Evolutionary conservation across 2,329 filamentous ascomycete species (phyloP), one percentile per base, ranked within the genome.

Genomic region (Xylariaceae sp.): DNA sequence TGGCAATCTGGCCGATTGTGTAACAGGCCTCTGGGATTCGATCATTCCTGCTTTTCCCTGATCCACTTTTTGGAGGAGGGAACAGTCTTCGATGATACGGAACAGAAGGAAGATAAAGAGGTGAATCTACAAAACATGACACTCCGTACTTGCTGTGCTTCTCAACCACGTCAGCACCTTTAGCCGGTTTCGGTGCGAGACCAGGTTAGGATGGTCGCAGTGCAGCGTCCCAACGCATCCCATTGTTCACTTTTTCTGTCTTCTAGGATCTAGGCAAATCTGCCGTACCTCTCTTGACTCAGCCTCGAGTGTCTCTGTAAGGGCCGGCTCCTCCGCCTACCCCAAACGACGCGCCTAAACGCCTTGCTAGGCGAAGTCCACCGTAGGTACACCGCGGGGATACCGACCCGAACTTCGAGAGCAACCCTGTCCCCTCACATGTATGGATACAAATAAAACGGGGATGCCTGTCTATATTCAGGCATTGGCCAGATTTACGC

Each of bases 161-260:
- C 53, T 41, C 53, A 58, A 61, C 53, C 61, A 61, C 61, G 61
- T 63, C 58, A 63, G 58, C 61, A 61, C 39, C 54, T 61, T 61
- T 61, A 61, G 58, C 61, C 59, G 58, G 58, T 59, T 51, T 61
- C 58, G 59, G 58, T 61, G 56, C 56, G 41, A 61, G 58, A 59
- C 59, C 61, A 56, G 56, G 58, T 63, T 61, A 55, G 61, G 58
- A 63, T 61, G 56, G 61, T 63, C 53, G 51, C 54, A 63, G 53
- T 59, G 61, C 61, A 63, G 56, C 59, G 59, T 63, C 59, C 58
- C 61, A 63, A 61, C 56, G 58, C 58, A 52, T 56, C 53, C 56
- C 34, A 48, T 44, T n/a, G 39, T 51, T 56, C 41, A 44, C 49
- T 51, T 18, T n/a, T 53, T 57, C 53, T 44, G 23, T 51, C 48